Percentiles rank a stretch among this genome's conserved stretches.
These are phyloP conservation scores for Magnusiomyces paraingens DNA, from an alignment of 1,139 yeast species.

Conservation along the genomic window DNA sequence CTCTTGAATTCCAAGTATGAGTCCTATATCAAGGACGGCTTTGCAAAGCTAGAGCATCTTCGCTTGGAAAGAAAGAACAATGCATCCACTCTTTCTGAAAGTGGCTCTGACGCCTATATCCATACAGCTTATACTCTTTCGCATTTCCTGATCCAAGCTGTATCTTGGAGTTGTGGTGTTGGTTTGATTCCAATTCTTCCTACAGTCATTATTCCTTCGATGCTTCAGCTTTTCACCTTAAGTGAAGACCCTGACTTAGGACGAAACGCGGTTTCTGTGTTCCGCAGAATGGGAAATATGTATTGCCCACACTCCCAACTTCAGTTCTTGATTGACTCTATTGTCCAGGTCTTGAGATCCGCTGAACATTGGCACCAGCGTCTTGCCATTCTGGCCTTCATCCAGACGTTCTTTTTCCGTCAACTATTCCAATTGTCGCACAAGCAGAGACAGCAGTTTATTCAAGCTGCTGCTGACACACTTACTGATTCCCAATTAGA, in stretches of 20 bases:
- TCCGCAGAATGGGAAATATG: conserved; percentile 53
- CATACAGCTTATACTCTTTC: neutral
- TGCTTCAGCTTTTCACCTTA: conserved; percentile 57
- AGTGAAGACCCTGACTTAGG: conserved; percentile 77
- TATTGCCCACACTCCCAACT: conserved; percentile 45
- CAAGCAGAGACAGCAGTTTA: conserved; percentile 45
- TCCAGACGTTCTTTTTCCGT: conserved; percentile 69
- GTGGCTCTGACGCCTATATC: neutral
- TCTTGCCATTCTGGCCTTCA: conserved; percentile 58
- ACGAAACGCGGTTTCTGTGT: conserved; percentile 48
- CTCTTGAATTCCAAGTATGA: conserved; percentile 27
- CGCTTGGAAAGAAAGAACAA: neutral
- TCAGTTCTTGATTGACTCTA: conserved; percentile 43
- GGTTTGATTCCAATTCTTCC: conserved; percentile 32
- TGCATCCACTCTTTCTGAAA: neutral
- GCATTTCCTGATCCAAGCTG: neutral
- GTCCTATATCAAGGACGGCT: conserved; percentile 2
- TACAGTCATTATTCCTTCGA: conserved; percentile 58
- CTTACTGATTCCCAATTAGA: conserved; percentile 63
- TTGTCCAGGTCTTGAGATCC: conserved; percentile 41
- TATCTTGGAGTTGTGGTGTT: conserved; percentile 20
- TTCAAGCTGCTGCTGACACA: conserved; percentile 47
- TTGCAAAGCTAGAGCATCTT: neutral
- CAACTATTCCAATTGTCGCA: conserved; percentile 53
- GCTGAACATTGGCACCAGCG: conserved; percentile 60